Base-by-base conservation (phyloP, 352 stramenopile species). In the Globisporangium echinulatum region DNA sequence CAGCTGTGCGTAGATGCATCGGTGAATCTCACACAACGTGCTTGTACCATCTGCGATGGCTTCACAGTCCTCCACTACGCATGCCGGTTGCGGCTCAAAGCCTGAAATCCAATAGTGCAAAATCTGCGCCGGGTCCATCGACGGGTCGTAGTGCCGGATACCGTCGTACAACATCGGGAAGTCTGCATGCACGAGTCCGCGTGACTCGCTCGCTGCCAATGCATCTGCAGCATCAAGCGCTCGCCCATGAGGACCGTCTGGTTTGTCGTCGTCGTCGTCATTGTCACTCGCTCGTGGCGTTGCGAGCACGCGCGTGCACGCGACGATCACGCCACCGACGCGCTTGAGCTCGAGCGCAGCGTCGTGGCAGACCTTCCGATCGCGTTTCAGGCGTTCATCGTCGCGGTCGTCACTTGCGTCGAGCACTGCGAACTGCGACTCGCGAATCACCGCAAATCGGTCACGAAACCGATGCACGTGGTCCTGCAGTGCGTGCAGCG, bases 141-240 rank as follows among this genome's bases (percentile, higher is more conserved):
- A 38, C 7, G 51, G 53, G 39, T 88, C 77, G 33, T 90, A 90
- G 54, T 90, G 81, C 3, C 67, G 71, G 15, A 90, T 87, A 0
- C 73, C 81, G 7, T 66, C 52, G 40, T 84, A 68, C 7, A 90
- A 61, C 14, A 38, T 10, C 1, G 19, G 43, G 7, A 90, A 74
- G 37, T 79, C 64, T 11, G 48, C 52, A 5, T 70, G 74, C 4
- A 7, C 64, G 9, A 88, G 33, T 36, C 36, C 51, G 8, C 15
- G 37, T 13, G 42, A 19, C 49, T 25, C 59, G 50, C 46, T 4
- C 40, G 15, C 17, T 39, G 14, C 13, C 15, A 14, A 46, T n/a
- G 37, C 15, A 15, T 44, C 17, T n/a, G n/a, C n/a, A 54, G 5
- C 17, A 59, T 46, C 13, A 7, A 8, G 13, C 54, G 14, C 15